phyloP scores from a whole-genome alignment of 768 basidiomycete genomes.

The Mycena crocata region DNA sequence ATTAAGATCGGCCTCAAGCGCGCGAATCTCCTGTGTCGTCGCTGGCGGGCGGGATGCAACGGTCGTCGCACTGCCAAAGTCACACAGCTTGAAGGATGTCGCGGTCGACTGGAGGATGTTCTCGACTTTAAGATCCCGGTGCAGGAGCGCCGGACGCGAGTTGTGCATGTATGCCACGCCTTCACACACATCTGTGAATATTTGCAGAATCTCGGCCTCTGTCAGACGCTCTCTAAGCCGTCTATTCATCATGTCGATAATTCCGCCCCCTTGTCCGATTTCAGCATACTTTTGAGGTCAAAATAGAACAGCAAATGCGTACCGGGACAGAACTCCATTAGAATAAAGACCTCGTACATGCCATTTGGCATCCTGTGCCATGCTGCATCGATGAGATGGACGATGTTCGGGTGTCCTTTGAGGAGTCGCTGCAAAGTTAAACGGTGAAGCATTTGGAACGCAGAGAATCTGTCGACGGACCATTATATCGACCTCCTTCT shows the following conservation, averaged over 20 bases:
- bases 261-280: constrained; percentile 82
- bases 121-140: constrained; percentile 98
- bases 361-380: constrained; percentile 89
- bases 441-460: constrained; percentile 40
- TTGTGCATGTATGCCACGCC: constrained; percentile 98
- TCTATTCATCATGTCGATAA: constrained; percentile 99
- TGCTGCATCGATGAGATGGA: constrained; percentile 95
- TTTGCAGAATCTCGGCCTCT: constrained; percentile 96
- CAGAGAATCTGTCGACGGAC: constrained; percentile 56
- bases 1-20: constrained; percentile 91
- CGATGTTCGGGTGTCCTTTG: constrained; percentile 94
- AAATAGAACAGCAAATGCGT: constrained; percentile 39
- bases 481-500: constrained; percentile 99
- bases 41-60: constrained; percentile 78
- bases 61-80: constrained; percentile 93
- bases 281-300: constrained; percentile 6
- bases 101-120: constrained; percentile 93
- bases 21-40: constrained; percentile 85
- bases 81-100: constrained; percentile 93
- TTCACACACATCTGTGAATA: constrained; percentile 98
- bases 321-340: constrained; percentile 99
- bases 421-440: constrained; percentile 75
- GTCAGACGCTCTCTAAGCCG: constrained; percentile 93
- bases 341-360: constrained; percentile 94
- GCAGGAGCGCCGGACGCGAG: constrained; percentile 88